Conservation (phyloP, 345 rosid genomes). For the Hibiscus mutabilis region DNA sequence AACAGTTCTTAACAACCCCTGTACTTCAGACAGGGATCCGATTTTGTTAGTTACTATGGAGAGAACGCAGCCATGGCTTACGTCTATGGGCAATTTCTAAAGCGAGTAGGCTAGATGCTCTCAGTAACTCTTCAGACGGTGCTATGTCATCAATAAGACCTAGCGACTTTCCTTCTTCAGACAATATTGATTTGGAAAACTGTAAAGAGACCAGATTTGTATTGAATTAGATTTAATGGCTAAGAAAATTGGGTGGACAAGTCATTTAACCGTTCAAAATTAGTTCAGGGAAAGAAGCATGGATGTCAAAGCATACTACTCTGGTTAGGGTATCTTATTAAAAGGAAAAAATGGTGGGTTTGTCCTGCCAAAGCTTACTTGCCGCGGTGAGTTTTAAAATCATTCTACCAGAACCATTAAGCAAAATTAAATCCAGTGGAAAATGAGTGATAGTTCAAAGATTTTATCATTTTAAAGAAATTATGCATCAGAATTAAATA, state of each 20-base stretch:
- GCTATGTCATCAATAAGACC: conserved; percentile 80
- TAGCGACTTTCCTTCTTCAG: conserved; percentile 81
- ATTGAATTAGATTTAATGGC: neutral
- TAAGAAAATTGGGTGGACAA: too few species aligned
- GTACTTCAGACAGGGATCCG: conserved; percentile 79
- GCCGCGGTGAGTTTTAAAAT: neutral
- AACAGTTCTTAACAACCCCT: conserved; percentile 45
- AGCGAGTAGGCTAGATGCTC: conserved; percentile 69
- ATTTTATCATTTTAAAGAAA: neutral
- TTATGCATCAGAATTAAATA: neutral
- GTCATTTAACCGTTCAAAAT: neutral
- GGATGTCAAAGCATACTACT: neutral
- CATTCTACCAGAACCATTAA: neutral
- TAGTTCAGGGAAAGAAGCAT: neutral
- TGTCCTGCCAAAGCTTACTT: neutral
- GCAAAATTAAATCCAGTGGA: neutral
- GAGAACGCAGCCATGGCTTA: conserved; percentile 79
- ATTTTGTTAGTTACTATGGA: conserved; percentile 79
- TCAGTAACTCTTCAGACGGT: conserved; percentile 67
- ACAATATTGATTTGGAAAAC: conserved; percentile 69
- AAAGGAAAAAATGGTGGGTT: neutral
- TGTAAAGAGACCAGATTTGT: conserved; percentile 23
- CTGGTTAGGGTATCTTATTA: neutral
- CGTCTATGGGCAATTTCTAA: conserved; percentile 54
- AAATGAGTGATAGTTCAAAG: neutral